Evolutionary conservation across 441 rosid genomes (phyloP).

Genomic region (Brassica hybrid): DNA sequence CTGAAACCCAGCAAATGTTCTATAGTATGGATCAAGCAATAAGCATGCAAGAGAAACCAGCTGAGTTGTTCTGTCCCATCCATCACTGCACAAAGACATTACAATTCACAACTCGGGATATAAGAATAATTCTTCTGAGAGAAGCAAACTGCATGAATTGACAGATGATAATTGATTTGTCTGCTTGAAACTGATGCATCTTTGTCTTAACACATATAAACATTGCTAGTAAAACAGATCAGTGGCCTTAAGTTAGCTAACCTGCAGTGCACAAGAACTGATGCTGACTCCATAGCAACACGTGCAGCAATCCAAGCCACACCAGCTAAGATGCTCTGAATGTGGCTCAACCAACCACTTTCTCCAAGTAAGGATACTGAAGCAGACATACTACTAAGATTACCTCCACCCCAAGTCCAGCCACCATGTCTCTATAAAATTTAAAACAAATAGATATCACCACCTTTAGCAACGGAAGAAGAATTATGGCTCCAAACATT

Average conservation of each 20-base stretch:
- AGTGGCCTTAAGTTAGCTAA: conserved; percentile 41
- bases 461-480: conserved; percentile 23
- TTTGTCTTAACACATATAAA: conserved; percentile 18
- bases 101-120: conserved; percentile 26
- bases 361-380: conserved; percentile 98
- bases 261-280: conserved; percentile 99
- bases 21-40: conserved; percentile 95
- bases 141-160: conserved; percentile 17
- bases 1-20: conserved; percentile 98
- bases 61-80: conserved; percentile 99
- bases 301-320: conserved; percentile 99
- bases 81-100: conserved; percentile 70
- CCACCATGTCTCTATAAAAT: conserved; percentile 92
- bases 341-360: conserved; percentile 98
- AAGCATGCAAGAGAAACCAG: conserved; percentile 92
- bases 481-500: conserved; percentile 19
- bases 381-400: conserved; percentile 99
- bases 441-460: conserved; percentile 37
- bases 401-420: conserved; percentile 99
- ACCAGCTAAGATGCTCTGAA: conserved; percentile 97
- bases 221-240: conserved; percentile 13
- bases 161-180: conserved; percentile 3
- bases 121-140: conserved; percentile 14
- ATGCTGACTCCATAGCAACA: conserved; percentile 90
- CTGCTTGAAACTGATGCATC: conserved; percentile 28